A percentile compares a stretch with the other conserved stretches of the same genome.
phyloP scores from a whole-genome alignment of 2,329 filamentous ascomycete genomes.

The Fusarium setosum region DNA sequence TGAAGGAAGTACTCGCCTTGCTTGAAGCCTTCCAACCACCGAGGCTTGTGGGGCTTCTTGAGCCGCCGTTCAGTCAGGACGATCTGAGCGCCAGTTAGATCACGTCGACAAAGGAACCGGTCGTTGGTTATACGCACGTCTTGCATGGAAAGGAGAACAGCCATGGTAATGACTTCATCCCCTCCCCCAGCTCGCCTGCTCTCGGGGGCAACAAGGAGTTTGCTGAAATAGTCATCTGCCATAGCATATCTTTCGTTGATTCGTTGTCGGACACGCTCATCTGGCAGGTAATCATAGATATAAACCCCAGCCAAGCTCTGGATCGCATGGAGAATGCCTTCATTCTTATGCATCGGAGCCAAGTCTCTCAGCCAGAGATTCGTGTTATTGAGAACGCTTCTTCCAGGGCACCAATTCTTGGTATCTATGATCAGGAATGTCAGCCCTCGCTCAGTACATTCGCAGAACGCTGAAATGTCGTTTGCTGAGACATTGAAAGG shows the following conservation, averaged over 20 bases:
- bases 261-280: constrained; percentile 44
- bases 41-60: constrained; percentile 46
- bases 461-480: not conserved
- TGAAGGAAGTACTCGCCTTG: constrained; percentile 50
- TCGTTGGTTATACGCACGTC: constrained; percentile 48
- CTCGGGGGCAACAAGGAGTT: constrained; percentile 42
- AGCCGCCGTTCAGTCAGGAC: constrained; percentile 52
- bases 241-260: constrained; percentile 48
- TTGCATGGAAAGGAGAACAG: constrained; percentile 53
- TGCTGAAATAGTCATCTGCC: constrained; percentile 46
- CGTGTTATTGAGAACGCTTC: constrained; percentile 51
- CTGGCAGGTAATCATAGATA: constrained; percentile 53
- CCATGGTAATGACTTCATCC: constrained; percentile 51
- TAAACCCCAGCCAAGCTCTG: constrained; percentile 55
- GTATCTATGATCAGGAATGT: constrained; percentile 44
- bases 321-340: constrained; percentile 51
- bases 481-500: not conserved
- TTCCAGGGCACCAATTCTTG: constrained; percentile 54
- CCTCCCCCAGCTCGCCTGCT: constrained; percentile 36
- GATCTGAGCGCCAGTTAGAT: constrained; percentile 39
- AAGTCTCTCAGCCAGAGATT: constrained; percentile 56
- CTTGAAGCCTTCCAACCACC: constrained; percentile 53
- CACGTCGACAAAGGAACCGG: not conserved
- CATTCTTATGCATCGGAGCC: constrained; percentile 50
- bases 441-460: not conserved